Conservation (phyloP, 2,329 filamentous ascomycete species). For the Xylariales sp. region DNA sequence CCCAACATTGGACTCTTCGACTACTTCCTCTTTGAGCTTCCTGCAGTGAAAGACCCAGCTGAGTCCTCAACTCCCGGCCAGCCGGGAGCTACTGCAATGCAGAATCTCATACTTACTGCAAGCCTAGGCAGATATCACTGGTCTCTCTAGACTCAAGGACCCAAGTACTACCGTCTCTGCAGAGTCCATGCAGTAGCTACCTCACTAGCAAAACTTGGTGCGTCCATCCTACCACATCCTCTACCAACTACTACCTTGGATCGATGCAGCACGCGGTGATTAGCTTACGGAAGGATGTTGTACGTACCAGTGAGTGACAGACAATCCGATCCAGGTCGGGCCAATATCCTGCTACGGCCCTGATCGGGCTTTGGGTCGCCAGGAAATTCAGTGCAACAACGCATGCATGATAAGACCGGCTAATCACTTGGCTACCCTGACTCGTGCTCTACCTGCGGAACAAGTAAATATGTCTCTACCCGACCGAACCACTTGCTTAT, state of each 20-base stretch:
- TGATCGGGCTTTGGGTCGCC: constrained; percentile 34
- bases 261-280: constrained; percentile 42
- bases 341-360: constrained; percentile 30
- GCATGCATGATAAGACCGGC: constrained; percentile 35
- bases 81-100: constrained; percentile 42
- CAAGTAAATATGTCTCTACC: constrained; percentile 44
- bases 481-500: constrained; percentile 36
- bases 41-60: constrained; percentile 42
- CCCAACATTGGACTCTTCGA: constrained; percentile 33
- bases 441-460: constrained; percentile 36
- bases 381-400: constrained; percentile 24
- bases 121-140: constrained; percentile 24
- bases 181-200: constrained; percentile 28
- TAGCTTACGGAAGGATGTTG: constrained; percentile 15
- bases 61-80: constrained; percentile 35
- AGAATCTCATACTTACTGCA: constrained; percentile 37
- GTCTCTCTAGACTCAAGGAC: constrained; percentile 25
- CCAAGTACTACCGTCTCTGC: constrained; percentile 35
- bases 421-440: constrained; percentile 35
- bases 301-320: constrained; percentile 17
- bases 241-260: constrained; percentile 42
- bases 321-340: constrained; percentile 27
- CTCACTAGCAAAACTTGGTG: constrained; percentile 35
- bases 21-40: constrained; percentile 47
- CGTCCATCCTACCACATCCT: constrained; percentile 43